Percentiles rank a stretch among this genome's conserved stretches.
Evolutionary conservation across 208 protist species (phyloP).

Genomic region (Baffinella frigidus): DNA sequence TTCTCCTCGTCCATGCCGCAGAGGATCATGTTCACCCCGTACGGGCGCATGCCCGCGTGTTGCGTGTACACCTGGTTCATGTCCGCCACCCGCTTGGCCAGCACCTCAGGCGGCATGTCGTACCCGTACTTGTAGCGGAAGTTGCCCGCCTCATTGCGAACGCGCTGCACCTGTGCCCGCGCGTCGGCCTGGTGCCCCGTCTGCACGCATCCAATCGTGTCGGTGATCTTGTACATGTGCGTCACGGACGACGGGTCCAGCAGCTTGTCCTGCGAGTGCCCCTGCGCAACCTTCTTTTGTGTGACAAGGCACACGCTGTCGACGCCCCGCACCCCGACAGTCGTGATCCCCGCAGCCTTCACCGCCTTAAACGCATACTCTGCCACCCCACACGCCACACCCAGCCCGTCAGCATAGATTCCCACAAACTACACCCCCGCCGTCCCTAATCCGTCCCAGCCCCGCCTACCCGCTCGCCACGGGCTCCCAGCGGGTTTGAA

Average conservation of each 20-base stretch:
- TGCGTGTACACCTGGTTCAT: conserved; percentile 94
- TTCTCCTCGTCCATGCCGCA: conserved; percentile 89
- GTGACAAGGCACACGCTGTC: conserved; percentile 88
- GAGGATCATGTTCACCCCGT: conserved; percentile 87
- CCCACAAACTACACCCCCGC: too few species aligned
- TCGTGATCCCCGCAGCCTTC: conserved; percentile 37
- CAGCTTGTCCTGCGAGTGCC: conserved; percentile 83
- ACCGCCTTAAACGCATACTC: conserved; percentile 64
- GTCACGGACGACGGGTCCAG: conserved; percentile 89
- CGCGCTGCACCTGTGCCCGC: conserved; percentile 84
- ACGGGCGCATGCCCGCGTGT: conserved; percentile 88
- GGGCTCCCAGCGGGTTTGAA: too few species aligned
- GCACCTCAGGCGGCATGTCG: conserved; percentile 86
- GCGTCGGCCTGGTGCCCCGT: conserved; percentile 89
- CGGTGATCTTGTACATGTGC: conserved; percentile 87
- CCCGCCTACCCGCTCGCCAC: too few species aligned
- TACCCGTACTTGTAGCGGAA: conserved; percentile 91
- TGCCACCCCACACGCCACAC: too few species aligned
- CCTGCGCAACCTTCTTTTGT: conserved; percentile 90
- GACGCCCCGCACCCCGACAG: conserved; percentile 30
- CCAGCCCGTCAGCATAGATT: too few species aligned
- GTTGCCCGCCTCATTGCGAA: conserved; percentile 87
- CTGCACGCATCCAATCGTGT: conserved; percentile 88
- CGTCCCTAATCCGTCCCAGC: too few species aligned
- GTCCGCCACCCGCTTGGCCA: conserved; percentile 93